Percentiles rank a stretch among this genome's conserved stretches.
phyloP scores from a whole-genome alignment of 2,329 filamentous ascomycete genomes.

The Claviceps purpurea region DNA sequence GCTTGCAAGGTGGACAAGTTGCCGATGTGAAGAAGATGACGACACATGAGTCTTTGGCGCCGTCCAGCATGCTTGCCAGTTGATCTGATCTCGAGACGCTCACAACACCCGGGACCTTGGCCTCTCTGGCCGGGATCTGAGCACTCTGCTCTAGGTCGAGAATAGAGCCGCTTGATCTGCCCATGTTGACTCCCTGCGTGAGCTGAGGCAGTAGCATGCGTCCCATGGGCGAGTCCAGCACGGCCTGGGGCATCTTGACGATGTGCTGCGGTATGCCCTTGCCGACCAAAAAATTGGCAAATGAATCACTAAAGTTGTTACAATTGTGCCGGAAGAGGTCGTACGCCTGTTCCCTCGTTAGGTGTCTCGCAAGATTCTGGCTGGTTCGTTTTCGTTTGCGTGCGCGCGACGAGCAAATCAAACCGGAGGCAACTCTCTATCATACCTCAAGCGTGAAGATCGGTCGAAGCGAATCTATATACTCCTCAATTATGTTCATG shows the following conservation, averaged over 20 bases:
- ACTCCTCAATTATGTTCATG: slow-evolving; percentile 71
- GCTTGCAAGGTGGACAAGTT: slow-evolving; percentile 73
- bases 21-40: slow-evolving; percentile 88
- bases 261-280: slow-evolving; percentile 83
- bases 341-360: slow-evolving; percentile 48
- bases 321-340: slow-evolving; percentile 87
- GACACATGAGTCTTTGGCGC: slow-evolving; percentile 55
- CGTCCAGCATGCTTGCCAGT: slow-evolving; percentile 25
- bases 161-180: slow-evolving; percentile 36
- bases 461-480: slow-evolving; percentile 67
- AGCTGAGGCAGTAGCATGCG: slow-evolving; percentile 71
- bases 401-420: background rate
- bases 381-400: background rate
- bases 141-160: slow-evolving; percentile 35
- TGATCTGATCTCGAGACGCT: slow-evolving; percentile 36
- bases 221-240: slow-evolving; percentile 76
- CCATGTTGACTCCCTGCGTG: slow-evolving; percentile 35
- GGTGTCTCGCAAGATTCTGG: background rate
- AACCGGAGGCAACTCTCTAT: background rate
- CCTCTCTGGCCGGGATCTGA: slow-evolving; percentile 9
- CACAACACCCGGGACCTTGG: slow-evolving; percentile 32
- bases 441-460: slow-evolving; percentile 69
- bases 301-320: slow-evolving; percentile 94
- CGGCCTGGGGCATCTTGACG: slow-evolving; percentile 67
- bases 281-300: slow-evolving; percentile 78